Base-by-base conservation (phyloP, 345 rosid species). In the Melaleuca alternifolia region DNA sequence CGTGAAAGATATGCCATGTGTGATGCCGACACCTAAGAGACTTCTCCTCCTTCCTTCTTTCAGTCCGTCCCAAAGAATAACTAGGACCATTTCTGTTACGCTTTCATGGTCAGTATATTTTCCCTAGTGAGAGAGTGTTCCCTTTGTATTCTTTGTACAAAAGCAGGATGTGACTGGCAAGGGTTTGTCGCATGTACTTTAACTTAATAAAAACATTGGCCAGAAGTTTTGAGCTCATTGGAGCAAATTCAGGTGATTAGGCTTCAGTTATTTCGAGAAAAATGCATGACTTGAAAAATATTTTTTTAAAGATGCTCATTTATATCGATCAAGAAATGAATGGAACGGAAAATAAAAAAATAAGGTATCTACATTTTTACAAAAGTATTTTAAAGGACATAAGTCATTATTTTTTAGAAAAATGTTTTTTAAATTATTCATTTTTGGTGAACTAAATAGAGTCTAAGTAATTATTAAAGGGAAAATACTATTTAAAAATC, bases 201-300 rank as follows among this genome's bases (percentile, higher is more conserved):
- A 33, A 33, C 79, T 65, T 65, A 65, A 65, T 65, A 33, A 65
- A 9, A 65, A 65, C 0, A 0, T 46, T 16, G 77, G 24, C 46
- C 1, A 6, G 79, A 65, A 65, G 46, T 65, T 65, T 33, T 65
- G 79, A 65, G 79, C 24, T 33, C 37, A 20, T 65, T 16, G 79
- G 18, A 65, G 46, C 23, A 65, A 65, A 65, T 65, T 1, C 9
- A 33, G 46, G 79, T 33, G 2, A 65, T 33, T 9, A 33, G 24
- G 20, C 6, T 30, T 18, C 0, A 0, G 30, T 65, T 65, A 1
- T 30, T 65, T 30, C 1, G 23, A 0, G 6, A 6, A 30, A 62
- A 62, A 30, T 0, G 1, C 16, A 65, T 62, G 3, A 28, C 30
- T 62, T 28, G 16, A 8, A 62, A 14, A 28, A 62, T 6, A 0